Base-by-base conservation (phyloP, 345 rosid genomes). In the Eucalyptus albens region DNA sequence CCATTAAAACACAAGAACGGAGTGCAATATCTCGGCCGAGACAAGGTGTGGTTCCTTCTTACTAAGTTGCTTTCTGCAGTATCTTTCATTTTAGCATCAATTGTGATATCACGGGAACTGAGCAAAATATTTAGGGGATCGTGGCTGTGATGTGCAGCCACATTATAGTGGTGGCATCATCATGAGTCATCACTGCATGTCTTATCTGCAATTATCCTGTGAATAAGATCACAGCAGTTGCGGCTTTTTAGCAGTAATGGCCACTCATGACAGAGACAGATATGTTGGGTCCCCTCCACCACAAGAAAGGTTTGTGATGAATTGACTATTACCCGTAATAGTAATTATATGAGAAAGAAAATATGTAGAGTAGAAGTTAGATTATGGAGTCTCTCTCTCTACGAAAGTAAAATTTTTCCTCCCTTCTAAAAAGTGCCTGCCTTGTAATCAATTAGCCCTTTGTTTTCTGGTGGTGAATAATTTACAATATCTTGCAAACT, bases 1-100 rank as follows among this genome's bases (percentile, higher is more conserved):
- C 93, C 88, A 94, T 93, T 96, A 77, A 93, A 97, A 88, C 98
- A 97, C 87, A 96, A 90, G 92, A 97, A 97, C 90, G 94, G 96
- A 50, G 97, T 97, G 77, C 96, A 91, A 53, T 97, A 97, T 90
- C 93, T 33, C 69, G 98, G 98, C 91, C 91, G 94, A 29, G 94
- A 94, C 44, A 94, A 90, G 96, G 99, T 94, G 94, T 3, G 45
- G 51, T 17, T 91, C 69, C 3, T 91, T 37, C 69, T 27, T 60
- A 0, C 6, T 40, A 40, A 60, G 69, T 60, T 60, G 31, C 69
- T 60, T 60, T 27, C 69, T 60, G 4, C 67, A 6, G 15, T 60
- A 11, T 60, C 8, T 60, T 60, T 0, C 67, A 12, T 15, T 60
- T 60, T 60, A 3, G 31, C 67, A 27, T 12, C n/a, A 6, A 27